Base-by-base conservation (phyloP, 2,329 filamentous ascomycete genomes). In the Aspergillus spinulosporus region DNA sequence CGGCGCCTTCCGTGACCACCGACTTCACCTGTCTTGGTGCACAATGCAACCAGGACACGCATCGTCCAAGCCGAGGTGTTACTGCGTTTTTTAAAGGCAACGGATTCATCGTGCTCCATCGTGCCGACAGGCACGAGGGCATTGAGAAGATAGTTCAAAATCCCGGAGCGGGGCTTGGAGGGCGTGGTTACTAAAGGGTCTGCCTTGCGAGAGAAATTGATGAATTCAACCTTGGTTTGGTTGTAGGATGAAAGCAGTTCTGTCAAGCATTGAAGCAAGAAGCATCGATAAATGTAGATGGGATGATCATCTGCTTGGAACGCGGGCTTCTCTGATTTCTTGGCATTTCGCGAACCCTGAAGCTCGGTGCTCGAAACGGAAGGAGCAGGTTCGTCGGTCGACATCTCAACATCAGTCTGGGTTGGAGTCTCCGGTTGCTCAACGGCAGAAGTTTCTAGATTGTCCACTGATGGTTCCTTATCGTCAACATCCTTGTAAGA, bases 231-330 rank as follows among this genome's bases (percentile, higher is more conserved):
- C 80, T 99, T 99, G 6, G 92, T 90, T 52, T 92, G 87, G 64
- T 92, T 96, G 76, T 97, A 99, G 67, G 89, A 95, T 55, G 89
- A 87, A 11, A 99, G 80, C 11, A 99, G 83, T 73, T 99, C 94
- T 0, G 91, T 88, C 39, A 99, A 79, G 67, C 92, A 96, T 69
- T 94, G 92, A 32, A 99, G 82, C 50, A 99, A 78, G 78, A 97
- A 97, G 76, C 93, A 97, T 47, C 94, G 86, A 69, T 97, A 99
- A 52, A 97, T 88, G 75, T 96, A 99, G 58, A 96, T 97, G 0
- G 92, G 91, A 71, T 99, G 92, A 34, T 97, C 89, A 49, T 96
- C 92, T 1, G 90, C 80, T 74, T 96, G 97, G 81, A 97, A 97
- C 0, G 84, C 77, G 0, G 84, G 79, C 75, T 95, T 96, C 8